Percentiles rank a stretch among this genome's conserved stretches.
phyloP scores from a whole-genome alignment of 2,329 filamentous ascomycete species.

The Emmonsiellopsis sp. region DNA sequence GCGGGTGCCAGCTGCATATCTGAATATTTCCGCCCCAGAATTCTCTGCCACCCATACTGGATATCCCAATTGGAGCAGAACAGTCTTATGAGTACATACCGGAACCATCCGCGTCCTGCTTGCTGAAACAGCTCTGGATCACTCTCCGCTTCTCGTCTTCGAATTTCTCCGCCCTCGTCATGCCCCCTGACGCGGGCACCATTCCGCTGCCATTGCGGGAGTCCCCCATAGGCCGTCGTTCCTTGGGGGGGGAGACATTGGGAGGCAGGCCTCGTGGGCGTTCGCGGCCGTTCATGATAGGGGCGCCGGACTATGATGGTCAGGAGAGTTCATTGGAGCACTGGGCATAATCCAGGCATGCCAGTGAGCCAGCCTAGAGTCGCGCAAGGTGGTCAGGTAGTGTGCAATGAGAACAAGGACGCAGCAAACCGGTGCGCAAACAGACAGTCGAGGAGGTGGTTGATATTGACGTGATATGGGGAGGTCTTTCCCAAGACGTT shows the following conservation, averaged over 20 bases:
- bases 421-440: no score
- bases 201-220: conserved; percentile 22
- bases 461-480: no score
- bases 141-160: conserved; percentile 96
- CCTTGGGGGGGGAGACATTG: conserved; percentile 21
- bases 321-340: neutral
- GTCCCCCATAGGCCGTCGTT: conserved; percentile 25
- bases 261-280: conserved; percentile 26
- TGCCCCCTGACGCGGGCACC: conserved; percentile 21
- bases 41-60: neutral
- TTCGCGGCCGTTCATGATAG: conserved; percentile 30
- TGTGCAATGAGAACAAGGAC: no score
- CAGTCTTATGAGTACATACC: conserved; percentile 46
- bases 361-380: neutral
- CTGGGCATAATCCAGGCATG: neutral
- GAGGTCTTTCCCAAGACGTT: no score
- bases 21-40: neutral
- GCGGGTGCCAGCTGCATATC: no score
- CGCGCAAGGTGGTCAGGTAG: no score
- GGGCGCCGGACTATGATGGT: conserved; percentile 11
- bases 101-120: conserved; percentile 77
- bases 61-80: neutral
- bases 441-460: neutral
- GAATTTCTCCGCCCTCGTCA: conserved; percentile 66
- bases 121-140: conserved; percentile 87